Base-by-base conservation (phyloP, 1,284 basidiomycete genomes). In the Filobasidium uniguttulatum region DNA sequence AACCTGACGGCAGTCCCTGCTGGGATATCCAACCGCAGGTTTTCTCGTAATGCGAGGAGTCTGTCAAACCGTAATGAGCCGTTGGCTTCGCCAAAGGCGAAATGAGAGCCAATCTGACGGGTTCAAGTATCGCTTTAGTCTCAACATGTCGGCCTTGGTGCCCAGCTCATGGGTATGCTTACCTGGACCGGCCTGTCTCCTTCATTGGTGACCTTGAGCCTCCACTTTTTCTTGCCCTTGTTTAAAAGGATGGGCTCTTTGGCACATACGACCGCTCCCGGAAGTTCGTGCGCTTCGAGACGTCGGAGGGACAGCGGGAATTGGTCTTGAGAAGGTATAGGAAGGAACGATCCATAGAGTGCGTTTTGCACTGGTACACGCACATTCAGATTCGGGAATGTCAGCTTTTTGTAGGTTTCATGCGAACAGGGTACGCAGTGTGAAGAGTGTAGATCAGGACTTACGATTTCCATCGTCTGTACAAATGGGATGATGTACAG, bases 181-280 rank as follows among this genome's bases (percentile, higher is more conserved):
- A 83, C 84, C 74, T 97, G 93, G 52, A 98, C 82, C 3, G 93
- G 93, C 22, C 93, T 75, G 66, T 97, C 93, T 0, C 93, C 91
- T 34, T 80, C 84, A 70, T 99, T 98, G 29, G 82, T 86, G 34
- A 98, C 89, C 33, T 76, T 75, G 45, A 98, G 67, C 53, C 71
- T 71, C 55, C 90, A 72, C 22, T 85, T 76, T 53, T 80, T 71
- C 23, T 88, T 72, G 14, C 79, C 81, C 35, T 74, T 69, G 62
- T 90, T 94, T 57, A 98, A 77, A 12, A 75, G 62, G 56, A 98
- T 86, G 26, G 73, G 72, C 25, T 81, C 75, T 50, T 81, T 76
- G 48, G 72, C 72, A 35, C 80, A 75, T 14, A 90, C 75, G 45
- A 93, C 68, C 0, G 84, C 82, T 1, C 87, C 88, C 0, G 88